Conservation (phyloP, 1,284 basidiomycete species). For the Cutaneotrichosporon cutaneum region DNA sequence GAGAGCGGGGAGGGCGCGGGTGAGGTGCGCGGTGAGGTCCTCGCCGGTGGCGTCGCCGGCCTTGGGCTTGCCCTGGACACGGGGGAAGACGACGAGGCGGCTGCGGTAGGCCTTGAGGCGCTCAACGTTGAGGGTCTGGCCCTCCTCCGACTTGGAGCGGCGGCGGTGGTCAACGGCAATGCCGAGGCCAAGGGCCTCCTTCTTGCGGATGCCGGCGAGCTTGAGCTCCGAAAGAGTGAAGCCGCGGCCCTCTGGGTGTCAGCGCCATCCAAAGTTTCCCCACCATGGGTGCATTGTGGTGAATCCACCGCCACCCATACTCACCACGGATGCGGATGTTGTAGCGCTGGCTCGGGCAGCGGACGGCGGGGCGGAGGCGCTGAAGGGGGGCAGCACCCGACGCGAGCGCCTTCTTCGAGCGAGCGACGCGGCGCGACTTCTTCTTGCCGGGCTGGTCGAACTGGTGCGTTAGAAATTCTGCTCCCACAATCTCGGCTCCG, state of each 20-base stretch:
- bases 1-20: conserved; percentile 69
- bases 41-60: conserved; percentile 89
- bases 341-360: conserved; percentile 95
- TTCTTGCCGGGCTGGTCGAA: conserved; percentile 99
- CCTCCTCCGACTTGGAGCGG: conserved; percentile 96
- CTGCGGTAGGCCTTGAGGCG: conserved; percentile 91
- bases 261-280: conserved; percentile 8
- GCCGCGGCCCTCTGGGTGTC: conserved; percentile 73
- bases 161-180: conserved; percentile 97
- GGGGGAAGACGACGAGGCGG: conserved; percentile 80
- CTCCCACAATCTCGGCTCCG: background rate
- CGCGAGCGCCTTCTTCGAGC: conserved; percentile 85
- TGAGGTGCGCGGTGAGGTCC: conserved; percentile 77
- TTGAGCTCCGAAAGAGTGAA: conserved; percentile 96
- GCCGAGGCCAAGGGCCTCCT: conserved; percentile 89
- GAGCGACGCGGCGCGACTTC: conserved; percentile 89
- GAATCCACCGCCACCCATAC: conserved; percentile 25
- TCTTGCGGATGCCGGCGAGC: conserved; percentile 91
- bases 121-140: conserved; percentile 92
- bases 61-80: conserved; percentile 93
- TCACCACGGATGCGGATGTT: conserved; percentile 84
- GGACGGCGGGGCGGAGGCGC: conserved; percentile 94
- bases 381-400: conserved; percentile 90
- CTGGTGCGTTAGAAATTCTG: conserved; percentile 65
- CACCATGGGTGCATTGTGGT: too few relatives aligned